These are phyloP conservation scores for Coccomyxa sp. DNA, from an alignment of 139 green algal genomes.

Conservation along the genomic window DNA sequence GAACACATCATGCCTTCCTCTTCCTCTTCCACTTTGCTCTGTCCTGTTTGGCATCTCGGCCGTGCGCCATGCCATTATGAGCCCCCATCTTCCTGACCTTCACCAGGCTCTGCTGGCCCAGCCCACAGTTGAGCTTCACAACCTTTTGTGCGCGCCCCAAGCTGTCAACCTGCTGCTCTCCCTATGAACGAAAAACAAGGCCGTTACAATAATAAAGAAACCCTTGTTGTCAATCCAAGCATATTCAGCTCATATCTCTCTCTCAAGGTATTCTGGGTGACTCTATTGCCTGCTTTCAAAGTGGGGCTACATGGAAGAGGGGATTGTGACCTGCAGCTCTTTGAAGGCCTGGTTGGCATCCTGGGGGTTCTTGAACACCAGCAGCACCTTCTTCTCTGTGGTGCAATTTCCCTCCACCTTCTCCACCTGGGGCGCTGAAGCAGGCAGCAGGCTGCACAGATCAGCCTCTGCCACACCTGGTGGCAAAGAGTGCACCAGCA, in stretches of 20 bases:
- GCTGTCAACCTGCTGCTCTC: slow-evolving; percentile 16
- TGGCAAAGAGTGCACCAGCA: slow-evolving; percentile 35
- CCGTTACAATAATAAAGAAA: no score
- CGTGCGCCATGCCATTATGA: background rate
- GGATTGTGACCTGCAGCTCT: slow-evolving; percentile 2
- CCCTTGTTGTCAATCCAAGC: no score
- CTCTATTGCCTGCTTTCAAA: no score
- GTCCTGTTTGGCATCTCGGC: background rate
- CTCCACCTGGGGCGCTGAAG: background rate
- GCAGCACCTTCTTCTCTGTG: slow-evolving; percentile 9
- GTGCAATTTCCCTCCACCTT: background rate
- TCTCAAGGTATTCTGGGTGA: no score
- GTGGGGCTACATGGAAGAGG: no score
- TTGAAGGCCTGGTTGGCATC: slow-evolving; percentile 24
- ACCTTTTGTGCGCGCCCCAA: slow-evolving; percentile 6
- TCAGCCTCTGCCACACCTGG: slow-evolving; percentile 13
- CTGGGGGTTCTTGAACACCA: slow-evolving; percentile 18
- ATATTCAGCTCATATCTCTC: no score
- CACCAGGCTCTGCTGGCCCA: background rate
- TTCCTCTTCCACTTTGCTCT: background rate
- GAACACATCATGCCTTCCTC: no score
- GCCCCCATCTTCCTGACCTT: background rate
- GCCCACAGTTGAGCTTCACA: background rate
- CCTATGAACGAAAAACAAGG: background rate
- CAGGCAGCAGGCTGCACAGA: slow-evolving; percentile 1